phyloP scores from a whole-genome alignment of 768 basidiomycete species.

The Cystobasidium onofrii region DNA sequence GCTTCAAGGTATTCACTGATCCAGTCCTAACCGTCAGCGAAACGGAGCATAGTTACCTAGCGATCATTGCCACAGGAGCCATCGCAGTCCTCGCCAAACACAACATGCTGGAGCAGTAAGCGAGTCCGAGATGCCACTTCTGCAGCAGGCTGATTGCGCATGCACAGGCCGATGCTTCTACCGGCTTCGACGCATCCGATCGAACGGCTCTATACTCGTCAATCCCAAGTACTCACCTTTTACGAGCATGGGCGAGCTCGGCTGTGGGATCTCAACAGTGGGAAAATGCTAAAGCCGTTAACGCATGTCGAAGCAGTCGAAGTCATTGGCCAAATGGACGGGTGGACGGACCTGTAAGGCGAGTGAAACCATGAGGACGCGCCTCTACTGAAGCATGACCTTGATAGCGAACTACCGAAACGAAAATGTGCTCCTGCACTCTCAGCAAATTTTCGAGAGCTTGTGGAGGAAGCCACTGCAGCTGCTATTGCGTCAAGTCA shows the following conservation, averaged over 20 bases:
- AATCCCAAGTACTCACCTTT: slow-evolving; percentile 62
- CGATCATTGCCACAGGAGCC: slow-evolving; percentile 44
- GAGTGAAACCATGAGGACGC: background rate
- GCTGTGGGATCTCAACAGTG: slow-evolving; percentile 74
- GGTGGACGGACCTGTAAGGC: slow-evolving; percentile 67
- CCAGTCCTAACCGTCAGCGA: background rate
- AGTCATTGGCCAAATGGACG: slow-evolving; percentile 56
- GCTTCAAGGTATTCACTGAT: background rate
- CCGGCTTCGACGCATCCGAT: slow-evolving; percentile 72
- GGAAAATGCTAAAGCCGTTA: slow-evolving; percentile 80
- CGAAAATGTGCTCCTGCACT: background rate
- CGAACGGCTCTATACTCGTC: slow-evolving; percentile 57
- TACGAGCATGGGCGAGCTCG: slow-evolving; percentile 70
- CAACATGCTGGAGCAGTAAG: slow-evolving; percentile 71
- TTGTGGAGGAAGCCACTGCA: background rate
- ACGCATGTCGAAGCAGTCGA: slow-evolving; percentile 66
- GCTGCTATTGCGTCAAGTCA: slow-evolving; percentile 48
- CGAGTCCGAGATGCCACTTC: background rate
- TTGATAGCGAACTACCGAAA: background rate
- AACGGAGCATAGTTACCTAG: slow-evolving; percentile 29
- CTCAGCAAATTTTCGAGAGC: background rate
- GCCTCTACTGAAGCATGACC: slow-evolving; percentile 9
- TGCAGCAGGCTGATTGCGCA: slow-evolving; percentile 3
- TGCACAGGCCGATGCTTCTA: slow-evolving; percentile 63
- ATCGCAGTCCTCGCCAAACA: slow-evolving; percentile 64